Conservation (phyloP, 2,329 filamentous ascomycete species). For the Clonostachys rhizophaga region DNA sequence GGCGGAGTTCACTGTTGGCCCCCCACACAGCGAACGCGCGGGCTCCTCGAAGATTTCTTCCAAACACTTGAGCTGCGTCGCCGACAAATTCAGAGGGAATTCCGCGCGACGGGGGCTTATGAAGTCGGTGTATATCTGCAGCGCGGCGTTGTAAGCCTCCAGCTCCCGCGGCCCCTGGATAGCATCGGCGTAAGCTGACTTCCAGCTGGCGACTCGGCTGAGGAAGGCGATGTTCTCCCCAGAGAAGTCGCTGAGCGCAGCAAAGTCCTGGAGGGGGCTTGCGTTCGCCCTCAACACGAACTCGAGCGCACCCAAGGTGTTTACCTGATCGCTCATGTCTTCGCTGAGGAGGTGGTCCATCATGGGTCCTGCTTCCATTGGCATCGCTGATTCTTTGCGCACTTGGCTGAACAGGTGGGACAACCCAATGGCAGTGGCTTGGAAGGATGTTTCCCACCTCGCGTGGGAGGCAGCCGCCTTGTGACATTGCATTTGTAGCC, state of each 20-base stretch:
- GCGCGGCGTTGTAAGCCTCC: constrained; percentile 43
- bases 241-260: constrained; percentile 61
- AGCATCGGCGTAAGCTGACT: constrained; percentile 12
- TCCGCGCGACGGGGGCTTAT: constrained; percentile 56
- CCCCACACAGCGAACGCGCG: constrained; percentile 37
- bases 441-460: constrained; percentile 29
- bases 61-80: constrained; percentile 47
- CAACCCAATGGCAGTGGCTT: constrained; percentile 8
- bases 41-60: constrained; percentile 52
- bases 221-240: constrained; percentile 69
- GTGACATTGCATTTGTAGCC: constrained; percentile 27
- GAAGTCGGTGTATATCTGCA: constrained; percentile 58
- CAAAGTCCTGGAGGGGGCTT: constrained; percentile 56
- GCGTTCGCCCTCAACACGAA: constrained; percentile 55
- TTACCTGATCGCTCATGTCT: constrained; percentile 3
- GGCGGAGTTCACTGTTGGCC: constrained; percentile 30
- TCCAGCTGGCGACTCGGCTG: constrained; percentile 43
- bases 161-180: constrained; percentile 31
- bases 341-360: too few relatives aligned
- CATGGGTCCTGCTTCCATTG: constrained; percentile 1
- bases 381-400: constrained; percentile 5
- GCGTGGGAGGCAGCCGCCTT: constrained; percentile 38
- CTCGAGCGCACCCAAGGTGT: constrained; percentile 57
- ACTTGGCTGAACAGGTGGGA: constrained; percentile 8
- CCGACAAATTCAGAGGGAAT: constrained; percentile 64